Evolutionary conservation across 2,329 filamentous ascomycete genomes (phyloP).

Genomic region (Botrytis galanthina): DNA sequence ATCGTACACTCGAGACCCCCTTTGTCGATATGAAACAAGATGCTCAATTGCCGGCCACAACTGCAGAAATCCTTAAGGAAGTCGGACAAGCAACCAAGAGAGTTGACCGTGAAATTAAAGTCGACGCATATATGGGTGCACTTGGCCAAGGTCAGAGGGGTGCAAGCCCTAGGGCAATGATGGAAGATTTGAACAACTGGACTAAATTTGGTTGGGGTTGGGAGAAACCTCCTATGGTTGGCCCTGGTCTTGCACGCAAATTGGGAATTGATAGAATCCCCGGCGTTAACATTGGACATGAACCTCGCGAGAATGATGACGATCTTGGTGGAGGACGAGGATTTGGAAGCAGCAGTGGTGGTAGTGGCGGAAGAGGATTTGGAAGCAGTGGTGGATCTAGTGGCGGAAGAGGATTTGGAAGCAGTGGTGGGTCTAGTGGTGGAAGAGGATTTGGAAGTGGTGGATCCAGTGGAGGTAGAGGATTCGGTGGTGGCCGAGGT

Average conservation of each 20-base stretch:
- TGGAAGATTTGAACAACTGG: conserved; percentile 33
- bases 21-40: conserved; percentile 39
- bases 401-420: conserved; percentile 19
- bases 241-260: conserved; percentile 26
- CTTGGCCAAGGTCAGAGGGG: conserved; percentile 20
- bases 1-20: conserved; percentile 32
- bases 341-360: conserved; percentile 14
- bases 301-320: conserved; percentile 17
- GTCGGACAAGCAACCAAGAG: conserved; percentile 35
- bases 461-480: neutral
- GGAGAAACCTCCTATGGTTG: conserved; percentile 35
- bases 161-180: neutral
- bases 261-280: conserved; percentile 30
- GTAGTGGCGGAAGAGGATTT: conserved; percentile 12
- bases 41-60: conserved; percentile 35
- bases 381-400: conserved; percentile 19
- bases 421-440: conserved; percentile 1
- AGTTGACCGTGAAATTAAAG: conserved; percentile 31
- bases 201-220: conserved; percentile 38
- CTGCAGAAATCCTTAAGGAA: conserved; percentile 34
- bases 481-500: conserved; percentile 18
- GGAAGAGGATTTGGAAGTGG: conserved; percentile 18
- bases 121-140: conserved; percentile 32
- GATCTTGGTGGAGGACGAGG: conserved; percentile 16
- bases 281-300: conserved; percentile 28